Percentiles rank a stretch among this genome's conserved stretches.
phyloP scores from a whole-genome alignment of 768 basidiomycete species.

The Agrocybe chaxingu region DNA sequence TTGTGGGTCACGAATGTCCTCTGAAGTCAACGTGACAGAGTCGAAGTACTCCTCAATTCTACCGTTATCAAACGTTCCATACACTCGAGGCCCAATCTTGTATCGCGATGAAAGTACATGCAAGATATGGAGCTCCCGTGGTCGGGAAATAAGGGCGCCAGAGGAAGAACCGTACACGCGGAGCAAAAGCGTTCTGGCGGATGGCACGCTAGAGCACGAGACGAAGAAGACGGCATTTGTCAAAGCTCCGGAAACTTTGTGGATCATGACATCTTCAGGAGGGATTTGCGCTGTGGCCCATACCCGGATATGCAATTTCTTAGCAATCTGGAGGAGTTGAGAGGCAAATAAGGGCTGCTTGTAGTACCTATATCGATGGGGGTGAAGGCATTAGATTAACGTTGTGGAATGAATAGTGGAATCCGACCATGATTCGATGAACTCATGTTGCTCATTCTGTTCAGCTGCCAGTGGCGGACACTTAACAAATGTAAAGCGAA shows the following conservation, averaged over 20 bases:
- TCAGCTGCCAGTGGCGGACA: slow-evolving; percentile 31
- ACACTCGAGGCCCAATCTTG: slow-evolving; percentile 85
- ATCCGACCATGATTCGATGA: slow-evolving; percentile 27
- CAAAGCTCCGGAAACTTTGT: slow-evolving; percentile 85
- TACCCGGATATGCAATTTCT: slow-evolving; percentile 49
- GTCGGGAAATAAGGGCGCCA: slow-evolving; percentile 81
- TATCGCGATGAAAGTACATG: slow-evolving; percentile 88
- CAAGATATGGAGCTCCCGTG: slow-evolving; percentile 81
- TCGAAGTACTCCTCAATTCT: slow-evolving; percentile 95
- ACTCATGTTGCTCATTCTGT: slow-evolving; percentile 20
- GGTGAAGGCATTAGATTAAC: slow-evolving; percentile 15
- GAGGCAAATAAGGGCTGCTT: slow-evolving; percentile 54
- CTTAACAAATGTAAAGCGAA: slow-evolving; percentile 27
- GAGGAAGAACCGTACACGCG: slow-evolving; percentile 93
- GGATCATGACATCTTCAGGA: slow-evolving; percentile 53
- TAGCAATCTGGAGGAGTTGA: slow-evolving; percentile 54
- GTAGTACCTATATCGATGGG: slow-evolving; percentile 50
- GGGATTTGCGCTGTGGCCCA: slow-evolving; percentile 53
- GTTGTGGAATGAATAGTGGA: slow-evolving; percentile 23
- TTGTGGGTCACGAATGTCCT: slow-evolving; percentile 72
- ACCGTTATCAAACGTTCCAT: slow-evolving; percentile 95
- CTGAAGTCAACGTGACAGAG: slow-evolving; percentile 72
- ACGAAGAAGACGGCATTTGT: slow-evolving; percentile 98
- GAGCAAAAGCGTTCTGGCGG: slow-evolving; percentile 69
- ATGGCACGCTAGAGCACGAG: slow-evolving; percentile 56